Evolutionary conservation across 164 flowering plant genomes (phyloP), one percentile per base, ranked within the genome.

Genomic region (Annona squamosa): DNA sequence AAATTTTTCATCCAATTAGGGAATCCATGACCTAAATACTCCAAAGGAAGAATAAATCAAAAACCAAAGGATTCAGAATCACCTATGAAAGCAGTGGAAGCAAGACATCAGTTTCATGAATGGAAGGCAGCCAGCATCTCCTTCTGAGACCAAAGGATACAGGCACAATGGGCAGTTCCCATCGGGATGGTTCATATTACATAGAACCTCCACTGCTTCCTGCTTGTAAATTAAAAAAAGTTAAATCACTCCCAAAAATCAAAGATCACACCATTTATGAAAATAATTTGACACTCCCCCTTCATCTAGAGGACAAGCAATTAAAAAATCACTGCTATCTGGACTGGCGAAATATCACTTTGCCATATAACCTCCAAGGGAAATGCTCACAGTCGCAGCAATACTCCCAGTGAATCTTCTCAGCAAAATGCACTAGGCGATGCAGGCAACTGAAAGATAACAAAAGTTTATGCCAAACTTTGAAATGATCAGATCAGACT

Each of bases 71-170:
- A 63, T 46, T 0, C 17, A 48, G 18, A 69, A 26, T 59, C 63
- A 75, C 97, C 98, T 82, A 81, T 94, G 98, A 76, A 94, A 94
- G 81, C 97, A 94, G 82, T 94, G 97, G 74, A 87, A 94, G 81
- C 98, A 94, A 77, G 98, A 94, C 97, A 94, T 94, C 84, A 94
- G 77, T 90, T 94, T 94, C 98, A 94, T 94, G 78, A 90, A 94
- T 67, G 97, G 91, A 78, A 79, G 48, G 3, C 64, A 19, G 44
- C 79, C 67, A 62, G 71, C 52, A 4, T 80, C 65, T 52, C 69
- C 80, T 74, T 87, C 90, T 61, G 79, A 70, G 72, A 89, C 78
- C 82, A 94, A 82, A 59, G 93, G 92, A 80, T 77, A 79, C 76
- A 92, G 83, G 82, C 98, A 94, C 76, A 94, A 71, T 5, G 98